These are phyloP conservation scores for Thielaviopsis ethacetica DNA, from an alignment of 2,329 filamentous ascomycete genomes.

Conservation along the genomic window DNA sequence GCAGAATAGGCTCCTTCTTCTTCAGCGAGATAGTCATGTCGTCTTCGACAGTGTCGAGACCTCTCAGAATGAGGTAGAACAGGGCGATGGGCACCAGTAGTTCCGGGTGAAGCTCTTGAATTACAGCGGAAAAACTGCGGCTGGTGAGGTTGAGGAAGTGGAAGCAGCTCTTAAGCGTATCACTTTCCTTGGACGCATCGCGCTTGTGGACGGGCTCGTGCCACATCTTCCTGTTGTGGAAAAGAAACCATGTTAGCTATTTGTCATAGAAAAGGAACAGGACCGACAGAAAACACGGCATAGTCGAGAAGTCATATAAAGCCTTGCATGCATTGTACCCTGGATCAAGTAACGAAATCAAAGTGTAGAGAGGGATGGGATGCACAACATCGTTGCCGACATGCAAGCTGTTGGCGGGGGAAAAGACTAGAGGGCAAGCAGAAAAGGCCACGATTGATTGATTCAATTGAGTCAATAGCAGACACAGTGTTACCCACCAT, in stretches of 20 bases:
- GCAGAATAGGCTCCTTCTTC: conserved; percentile 72
- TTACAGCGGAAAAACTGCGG: conserved; percentile 83
- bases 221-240: conserved; percentile 69
- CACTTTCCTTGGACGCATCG: conserved; percentile 56
- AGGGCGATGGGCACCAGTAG: conserved; percentile 75
- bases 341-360: too few species aligned
- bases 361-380: neutral
- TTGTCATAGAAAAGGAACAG: too few species aligned
- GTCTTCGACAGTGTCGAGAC: conserved; percentile 95
- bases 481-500: conserved; percentile 43
- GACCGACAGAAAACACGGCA: too few species aligned
- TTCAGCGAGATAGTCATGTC: conserved; percentile 80
- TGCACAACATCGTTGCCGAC: neutral
- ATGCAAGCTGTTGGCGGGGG: neutral
- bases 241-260: neutral
- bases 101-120: conserved; percentile 89
- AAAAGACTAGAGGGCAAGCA: conserved; percentile 11
- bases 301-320: too few species aligned
- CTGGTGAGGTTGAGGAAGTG: conserved; percentile 73
- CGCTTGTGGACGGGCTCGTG: conserved; percentile 85
- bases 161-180: conserved; percentile 68
- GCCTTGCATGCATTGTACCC: too few species aligned
- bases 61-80: conserved; percentile 86
- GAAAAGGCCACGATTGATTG: too few species aligned
- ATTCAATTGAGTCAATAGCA: too few species aligned